phyloP scores from a whole-genome alignment of 805 yeast species.

The Lachancea quebecensis region DNA sequence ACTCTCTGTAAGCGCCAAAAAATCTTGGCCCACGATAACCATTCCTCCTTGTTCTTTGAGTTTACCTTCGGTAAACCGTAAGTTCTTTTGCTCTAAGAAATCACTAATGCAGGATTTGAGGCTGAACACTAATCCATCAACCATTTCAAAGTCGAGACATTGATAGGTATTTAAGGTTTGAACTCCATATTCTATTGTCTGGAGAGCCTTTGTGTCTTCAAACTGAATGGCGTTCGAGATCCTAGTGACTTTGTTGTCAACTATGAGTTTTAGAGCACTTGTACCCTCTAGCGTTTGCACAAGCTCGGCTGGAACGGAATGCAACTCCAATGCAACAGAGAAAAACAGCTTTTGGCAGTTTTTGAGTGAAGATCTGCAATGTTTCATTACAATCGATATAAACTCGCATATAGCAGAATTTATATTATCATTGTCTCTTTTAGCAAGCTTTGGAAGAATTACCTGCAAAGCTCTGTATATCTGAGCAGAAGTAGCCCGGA shows the following conservation, averaged over 20 bases:
- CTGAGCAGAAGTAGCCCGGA: constrained; percentile 47
- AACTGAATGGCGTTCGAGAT: constrained; percentile 11
- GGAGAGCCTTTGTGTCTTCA: constrained; percentile 10
- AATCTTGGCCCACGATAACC: constrained; percentile 13
- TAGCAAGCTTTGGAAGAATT: constrained; percentile 24
- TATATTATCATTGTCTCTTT: constrained; percentile 19
- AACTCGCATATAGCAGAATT: constrained; percentile 13
- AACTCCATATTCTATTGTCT: constrained; percentile 11
- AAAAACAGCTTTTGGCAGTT: constrained; percentile 18
- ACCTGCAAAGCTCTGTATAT: constrained; percentile 39
- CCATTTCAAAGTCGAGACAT: constrained; percentile 4
- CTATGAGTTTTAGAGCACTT: not conserved
- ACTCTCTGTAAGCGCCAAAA: constrained; percentile 2
- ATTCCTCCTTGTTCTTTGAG: constrained; percentile 18
- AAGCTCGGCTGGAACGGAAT: not conserved
- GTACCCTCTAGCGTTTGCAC: not conserved
- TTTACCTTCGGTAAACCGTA: constrained; percentile 6
- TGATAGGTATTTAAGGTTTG: constrained; percentile 3
- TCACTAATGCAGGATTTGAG: not conserved
- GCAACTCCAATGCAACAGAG: constrained; percentile 8
- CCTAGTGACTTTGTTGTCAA: not conserved
- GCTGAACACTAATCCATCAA: not conserved
- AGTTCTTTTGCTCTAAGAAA: constrained; percentile 4
- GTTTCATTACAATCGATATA: constrained; percentile 10
- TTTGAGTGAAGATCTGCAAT: constrained; percentile 15